Conservation (phyloP, 1,284 basidiomycete species). For the Puccinia horiana region DNA sequence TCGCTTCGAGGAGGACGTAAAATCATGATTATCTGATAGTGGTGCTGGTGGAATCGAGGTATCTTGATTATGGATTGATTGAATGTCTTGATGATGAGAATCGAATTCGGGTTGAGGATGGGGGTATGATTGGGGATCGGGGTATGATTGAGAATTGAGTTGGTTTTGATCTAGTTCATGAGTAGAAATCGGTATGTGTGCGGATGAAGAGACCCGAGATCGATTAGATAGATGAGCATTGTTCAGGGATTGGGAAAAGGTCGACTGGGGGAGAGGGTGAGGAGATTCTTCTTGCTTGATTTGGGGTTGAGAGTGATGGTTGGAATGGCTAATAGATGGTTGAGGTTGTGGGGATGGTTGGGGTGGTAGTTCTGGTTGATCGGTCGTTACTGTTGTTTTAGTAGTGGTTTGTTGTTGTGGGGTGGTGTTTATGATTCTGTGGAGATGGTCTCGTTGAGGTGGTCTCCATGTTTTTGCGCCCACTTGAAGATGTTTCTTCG, state of each 20-base stretch:
- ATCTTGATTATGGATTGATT: not conserved
- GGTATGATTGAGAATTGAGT: not conserved
- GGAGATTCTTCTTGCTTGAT: not conserved
- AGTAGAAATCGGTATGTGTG: not conserved
- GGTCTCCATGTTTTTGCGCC: slow-evolving; percentile 46
- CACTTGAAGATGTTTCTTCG: slow-evolving; percentile 41
- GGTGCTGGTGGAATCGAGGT: not conserved
- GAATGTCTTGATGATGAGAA: slow-evolving; percentile 1
- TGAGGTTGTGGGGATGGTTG: not conserved
- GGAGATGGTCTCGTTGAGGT: slow-evolving; percentile 13
- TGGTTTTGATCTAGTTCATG: not conserved
- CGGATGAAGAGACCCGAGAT: not conserved
- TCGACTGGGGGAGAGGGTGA: not conserved
- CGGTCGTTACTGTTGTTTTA: not conserved
- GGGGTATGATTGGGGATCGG: not conserved
- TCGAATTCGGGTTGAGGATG: not conserved
- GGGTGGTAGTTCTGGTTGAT: not conserved
- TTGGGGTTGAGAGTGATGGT: not conserved
- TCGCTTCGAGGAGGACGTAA: not conserved
- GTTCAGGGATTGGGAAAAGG: slow-evolving; percentile 12
- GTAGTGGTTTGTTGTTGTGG: not conserved
- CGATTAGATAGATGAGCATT: not conserved
- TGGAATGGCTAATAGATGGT: not conserved
- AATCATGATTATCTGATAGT: not conserved
- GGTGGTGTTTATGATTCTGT: not conserved